phyloP scores from a whole-genome alignment of 768 basidiomycete species.

The Hirschioporus abietinus region DNA sequence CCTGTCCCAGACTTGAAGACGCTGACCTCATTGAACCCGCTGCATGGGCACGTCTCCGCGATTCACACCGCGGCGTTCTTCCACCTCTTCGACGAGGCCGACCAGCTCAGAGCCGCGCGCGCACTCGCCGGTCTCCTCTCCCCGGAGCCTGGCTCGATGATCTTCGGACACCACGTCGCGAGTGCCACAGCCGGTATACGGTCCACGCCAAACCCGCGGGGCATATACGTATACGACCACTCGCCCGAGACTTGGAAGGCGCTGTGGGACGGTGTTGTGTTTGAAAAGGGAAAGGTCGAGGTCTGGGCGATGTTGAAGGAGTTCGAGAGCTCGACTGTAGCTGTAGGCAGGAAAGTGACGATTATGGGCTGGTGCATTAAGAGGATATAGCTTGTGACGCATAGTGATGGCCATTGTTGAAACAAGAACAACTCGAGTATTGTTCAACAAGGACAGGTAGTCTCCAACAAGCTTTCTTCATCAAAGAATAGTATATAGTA shows the following conservation, averaged over 20 bases:
- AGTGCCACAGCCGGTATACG: neutral
- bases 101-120: conserved; percentile 37
- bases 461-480: neutral
- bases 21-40: conserved; percentile 37
- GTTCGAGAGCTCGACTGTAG: neutral
- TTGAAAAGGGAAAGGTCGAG: conserved; percentile 28
- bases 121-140: conserved; percentile 38
- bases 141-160: conserved; percentile 37
- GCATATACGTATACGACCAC: conserved; percentile 25
- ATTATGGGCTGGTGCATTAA: neutral
- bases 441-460: too few species aligned
- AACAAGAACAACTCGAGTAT: too few species aligned
- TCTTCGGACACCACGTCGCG: conserved; percentile 38
- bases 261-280: conserved; percentile 34
- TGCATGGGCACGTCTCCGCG: conserved; percentile 40
- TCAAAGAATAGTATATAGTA: neutral
- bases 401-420: too few species aligned
- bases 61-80: conserved; percentile 31
- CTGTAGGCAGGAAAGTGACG: neutral
- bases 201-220: neutral
- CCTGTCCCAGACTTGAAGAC: conserved; percentile 22
- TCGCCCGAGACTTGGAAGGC: conserved; percentile 29
- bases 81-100: conserved; percentile 37
- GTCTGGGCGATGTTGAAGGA: conserved; percentile 18
- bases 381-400: neutral